These are phyloP conservation scores for Quercus berberidifolia DNA, from an alignment of 306 rosid species.

Conservation along the genomic window DNA sequence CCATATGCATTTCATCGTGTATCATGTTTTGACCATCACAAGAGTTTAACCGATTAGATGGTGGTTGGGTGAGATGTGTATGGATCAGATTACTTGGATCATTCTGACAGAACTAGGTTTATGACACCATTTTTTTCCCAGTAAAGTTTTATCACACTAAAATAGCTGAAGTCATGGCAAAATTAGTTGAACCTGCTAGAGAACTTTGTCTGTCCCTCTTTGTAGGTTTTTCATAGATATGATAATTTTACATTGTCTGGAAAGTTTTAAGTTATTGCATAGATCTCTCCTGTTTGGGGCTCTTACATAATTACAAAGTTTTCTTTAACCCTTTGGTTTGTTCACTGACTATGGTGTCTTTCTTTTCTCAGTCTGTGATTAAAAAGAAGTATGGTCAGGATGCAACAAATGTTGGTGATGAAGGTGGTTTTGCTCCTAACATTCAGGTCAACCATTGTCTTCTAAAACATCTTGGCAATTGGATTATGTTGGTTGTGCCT, in stretches of 20 bases:
- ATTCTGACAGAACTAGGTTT: too few species aligned
- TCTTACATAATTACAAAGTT: not conserved
- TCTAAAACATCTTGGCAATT: not conserved
- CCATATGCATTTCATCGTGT: not conserved
- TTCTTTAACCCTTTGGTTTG: constrained; percentile 1
- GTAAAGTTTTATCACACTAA: too few species aligned
- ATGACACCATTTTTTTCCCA: too few species aligned
- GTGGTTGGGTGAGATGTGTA: not conserved
- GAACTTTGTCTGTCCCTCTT: not conserved
- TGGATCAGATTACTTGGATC: too few species aligned
- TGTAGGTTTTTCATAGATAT: not conserved
- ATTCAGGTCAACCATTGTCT: constrained; percentile 59
- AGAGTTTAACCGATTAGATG: not conserved
- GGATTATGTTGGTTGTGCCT: not conserved
- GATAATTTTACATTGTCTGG: not conserved
- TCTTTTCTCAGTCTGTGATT: constrained; percentile 70
- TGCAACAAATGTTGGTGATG: constrained; percentile 96
- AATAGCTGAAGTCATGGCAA: not conserved
- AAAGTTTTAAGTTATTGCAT: not conserved
- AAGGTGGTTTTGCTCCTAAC: constrained; percentile 99
- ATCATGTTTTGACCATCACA: not conserved
- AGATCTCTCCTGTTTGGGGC: not conserved
- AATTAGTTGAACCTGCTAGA: not conserved
- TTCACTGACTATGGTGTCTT: constrained; percentile 5
- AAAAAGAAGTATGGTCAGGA: constrained; percentile 99